phyloP scores from a whole-genome alignment of 1,284 basidiomycete species.

The Ganoderma sp. region DNA sequence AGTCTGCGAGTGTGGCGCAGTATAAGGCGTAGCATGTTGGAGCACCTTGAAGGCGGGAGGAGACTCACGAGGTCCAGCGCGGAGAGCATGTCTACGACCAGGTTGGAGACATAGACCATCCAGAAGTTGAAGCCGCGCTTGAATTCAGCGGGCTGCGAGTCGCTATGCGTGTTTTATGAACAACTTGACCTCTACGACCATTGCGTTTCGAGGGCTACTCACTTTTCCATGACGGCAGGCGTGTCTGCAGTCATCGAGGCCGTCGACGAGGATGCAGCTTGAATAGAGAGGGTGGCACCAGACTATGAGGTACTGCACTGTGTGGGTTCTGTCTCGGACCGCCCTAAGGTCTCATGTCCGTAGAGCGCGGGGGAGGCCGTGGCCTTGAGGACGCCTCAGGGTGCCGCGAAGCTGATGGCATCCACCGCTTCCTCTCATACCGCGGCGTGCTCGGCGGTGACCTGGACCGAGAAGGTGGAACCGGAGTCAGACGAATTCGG shows the following conservation, averaged over 20 bases:
- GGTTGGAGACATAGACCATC: conserved; percentile 15
- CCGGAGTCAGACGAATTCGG: background rate
- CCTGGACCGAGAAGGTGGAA: background rate
- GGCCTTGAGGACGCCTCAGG: background rate
- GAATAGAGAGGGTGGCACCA: background rate
- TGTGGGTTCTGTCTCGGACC: background rate
- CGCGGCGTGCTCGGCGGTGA: background rate
- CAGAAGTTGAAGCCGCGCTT: conserved; percentile 13
- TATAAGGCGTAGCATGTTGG: background rate
- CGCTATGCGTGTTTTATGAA: background rate
- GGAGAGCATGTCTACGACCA: conserved; percentile 20
- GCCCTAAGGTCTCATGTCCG: background rate
- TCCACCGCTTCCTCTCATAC: background rate
- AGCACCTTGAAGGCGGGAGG: too few relatives aligned
- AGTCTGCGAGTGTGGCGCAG: conserved; percentile 31
- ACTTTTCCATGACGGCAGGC: background rate
- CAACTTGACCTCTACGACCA: background rate
- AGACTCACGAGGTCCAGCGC: conserved; percentile 17
- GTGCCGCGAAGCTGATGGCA: background rate
- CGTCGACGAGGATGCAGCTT: background rate
- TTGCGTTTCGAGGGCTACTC: background rate
- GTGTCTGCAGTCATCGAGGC: background rate
- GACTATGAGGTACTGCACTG: background rate
- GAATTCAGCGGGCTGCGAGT: background rate
- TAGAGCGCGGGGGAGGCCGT: background rate